Evolutionary conservation across 148 eudicot species (phyloP).

Genomic region (Diospyros kaki): DNA sequence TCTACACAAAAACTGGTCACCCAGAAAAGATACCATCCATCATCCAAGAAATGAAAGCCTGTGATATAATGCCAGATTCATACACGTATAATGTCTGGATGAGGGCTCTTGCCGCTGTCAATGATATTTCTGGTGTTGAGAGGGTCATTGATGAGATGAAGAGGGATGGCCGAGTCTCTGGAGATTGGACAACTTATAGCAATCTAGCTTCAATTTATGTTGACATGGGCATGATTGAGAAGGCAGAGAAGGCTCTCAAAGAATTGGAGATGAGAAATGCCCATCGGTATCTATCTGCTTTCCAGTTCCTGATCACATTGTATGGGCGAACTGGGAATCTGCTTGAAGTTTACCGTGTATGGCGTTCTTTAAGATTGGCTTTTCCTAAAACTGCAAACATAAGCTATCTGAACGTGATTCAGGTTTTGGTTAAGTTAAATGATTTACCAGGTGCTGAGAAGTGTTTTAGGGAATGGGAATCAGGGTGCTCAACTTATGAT

Average conservation of each 20-base stretch:
- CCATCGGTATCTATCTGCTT: conserved; percentile 47
- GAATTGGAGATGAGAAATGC: conserved; percentile 78
- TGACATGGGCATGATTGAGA: conserved; percentile 52
- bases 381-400: conserved; percentile 66
- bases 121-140: conserved; percentile 76
- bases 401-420: conserved; percentile 82
- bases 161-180: conserved; percentile 76
- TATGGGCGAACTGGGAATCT: conserved; percentile 78
- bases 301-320: conserved; percentile 71
- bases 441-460: conserved; percentile 97
- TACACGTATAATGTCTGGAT: conserved; percentile 92
- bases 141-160: conserved; percentile 90
- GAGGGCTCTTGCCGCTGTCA: conserved; percentile 74
- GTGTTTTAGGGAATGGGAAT: conserved; percentile 80
- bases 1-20: conserved; percentile 57
- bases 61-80: conserved; percentile 60
- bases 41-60: conserved; percentile 86
- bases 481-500: conserved; percentile 57
- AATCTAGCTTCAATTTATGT: conserved; percentile 90
- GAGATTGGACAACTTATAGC: conserved; percentile 94
- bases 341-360: conserved; percentile 73
- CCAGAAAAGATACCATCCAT: conserved; percentile 65
- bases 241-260: conserved; percentile 83
- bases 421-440: conserved; percentile 67
- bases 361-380: conserved; percentile 90